phyloP scores from a whole-genome alignment of 148 eudicot genomes.

The Diospyros lotus region DNA sequence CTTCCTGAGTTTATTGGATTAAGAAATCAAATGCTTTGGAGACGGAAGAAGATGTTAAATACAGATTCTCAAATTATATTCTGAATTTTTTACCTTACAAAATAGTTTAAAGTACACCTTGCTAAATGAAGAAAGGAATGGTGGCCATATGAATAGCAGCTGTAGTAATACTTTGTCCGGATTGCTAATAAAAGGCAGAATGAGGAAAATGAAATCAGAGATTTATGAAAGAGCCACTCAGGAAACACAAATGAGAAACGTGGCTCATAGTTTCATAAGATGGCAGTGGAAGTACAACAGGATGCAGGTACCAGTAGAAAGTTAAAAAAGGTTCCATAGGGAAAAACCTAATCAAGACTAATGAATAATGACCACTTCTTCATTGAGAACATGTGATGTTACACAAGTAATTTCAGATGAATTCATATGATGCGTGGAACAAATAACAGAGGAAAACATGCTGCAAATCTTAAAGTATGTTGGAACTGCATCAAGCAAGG shows the following conservation, averaged over 20 bases:
- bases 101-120: not conserved
- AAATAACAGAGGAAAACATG: not conserved
- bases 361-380: not conserved
- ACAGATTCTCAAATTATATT: not conserved
- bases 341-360: not conserved
- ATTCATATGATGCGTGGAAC: not conserved
- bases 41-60: not conserved
- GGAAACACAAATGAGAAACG: conserved; percentile 1
- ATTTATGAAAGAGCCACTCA: not conserved
- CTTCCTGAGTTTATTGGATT: not conserved
- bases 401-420: not conserved
- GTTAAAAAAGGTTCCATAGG: not conserved
- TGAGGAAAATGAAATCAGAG: not conserved
- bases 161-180: not conserved
- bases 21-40: conserved; percentile 1
- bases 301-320: not conserved
- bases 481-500: not conserved
- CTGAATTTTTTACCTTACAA: not conserved
- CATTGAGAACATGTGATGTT: not conserved
- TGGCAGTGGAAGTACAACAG: not conserved
- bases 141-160: not conserved
- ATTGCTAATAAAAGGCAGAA: not conserved
- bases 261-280: not conserved
- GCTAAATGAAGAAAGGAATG: not conserved
- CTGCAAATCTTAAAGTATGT: not conserved